Evolutionary conservation across 129 eudicot genomes (phyloP).

Genomic region (Calendula officinalis): DNA sequence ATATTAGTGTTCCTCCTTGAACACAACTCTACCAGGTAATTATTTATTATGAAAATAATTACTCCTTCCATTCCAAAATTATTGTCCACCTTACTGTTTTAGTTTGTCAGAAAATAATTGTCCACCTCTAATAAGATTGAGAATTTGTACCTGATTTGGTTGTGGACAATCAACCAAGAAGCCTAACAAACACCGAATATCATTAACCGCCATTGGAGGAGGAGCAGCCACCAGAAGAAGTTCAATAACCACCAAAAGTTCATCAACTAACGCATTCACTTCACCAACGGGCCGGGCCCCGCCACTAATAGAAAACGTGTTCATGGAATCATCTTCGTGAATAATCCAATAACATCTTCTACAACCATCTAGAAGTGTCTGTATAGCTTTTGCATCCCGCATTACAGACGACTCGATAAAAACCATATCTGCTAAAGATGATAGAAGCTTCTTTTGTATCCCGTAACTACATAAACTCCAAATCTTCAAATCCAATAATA

Average conservation of each 20-base stretch:
- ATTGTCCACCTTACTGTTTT: no score
- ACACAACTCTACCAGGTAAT: no score
- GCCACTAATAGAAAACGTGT: slow-evolving; percentile 54
- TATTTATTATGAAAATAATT: no score
- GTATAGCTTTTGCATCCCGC: slow-evolving; percentile 98
- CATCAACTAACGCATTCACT: slow-evolving; percentile 91
- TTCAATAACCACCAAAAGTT: slow-evolving; percentile 78
- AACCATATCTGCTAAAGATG: slow-evolving; percentile 94
- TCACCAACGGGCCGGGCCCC: slow-evolving; percentile 68
- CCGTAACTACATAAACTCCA: slow-evolving; percentile 95
- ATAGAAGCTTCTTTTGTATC: slow-evolving; percentile 84
- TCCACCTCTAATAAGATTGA: no score
- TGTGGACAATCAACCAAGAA: slow-evolving; percentile 97
- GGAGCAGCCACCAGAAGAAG: slow-evolving; percentile 78
- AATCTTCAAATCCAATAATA: slow-evolving; percentile 75
- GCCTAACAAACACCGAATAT: slow-evolving; percentile 77
- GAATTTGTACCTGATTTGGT: slow-evolving; percentile 68
- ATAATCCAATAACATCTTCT: slow-evolving; percentile 86
- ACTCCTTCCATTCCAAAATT: no score
- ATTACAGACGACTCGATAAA: slow-evolving; percentile 71
- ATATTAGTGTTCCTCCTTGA: no score
- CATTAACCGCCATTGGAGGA: slow-evolving; percentile 74
- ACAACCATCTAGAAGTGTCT: slow-evolving; percentile 90
- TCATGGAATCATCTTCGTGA: slow-evolving; percentile 71
- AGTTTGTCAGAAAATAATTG: no score